These are phyloP conservation scores for Blastocystis sp. DNA, from an alignment of 352 stramenopile species.

Conservation along the genomic window DNA sequence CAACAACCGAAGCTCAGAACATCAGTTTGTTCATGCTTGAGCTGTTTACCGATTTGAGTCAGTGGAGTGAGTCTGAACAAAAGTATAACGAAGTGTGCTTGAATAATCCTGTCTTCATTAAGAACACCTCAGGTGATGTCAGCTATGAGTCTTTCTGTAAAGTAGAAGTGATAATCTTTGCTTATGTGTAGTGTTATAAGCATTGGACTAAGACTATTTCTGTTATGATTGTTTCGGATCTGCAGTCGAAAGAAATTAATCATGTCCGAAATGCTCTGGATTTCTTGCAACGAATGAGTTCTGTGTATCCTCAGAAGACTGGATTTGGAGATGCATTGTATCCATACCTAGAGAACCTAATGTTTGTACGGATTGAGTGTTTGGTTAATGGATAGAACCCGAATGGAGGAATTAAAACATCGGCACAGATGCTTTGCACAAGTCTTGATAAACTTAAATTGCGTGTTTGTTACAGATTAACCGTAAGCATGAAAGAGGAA, in stretches of 20 bases:
- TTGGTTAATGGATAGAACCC: not conserved
- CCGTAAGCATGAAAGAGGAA: constrained; percentile 48
- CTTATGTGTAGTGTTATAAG: constrained; percentile 27
- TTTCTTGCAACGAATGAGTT: constrained; percentile 43
- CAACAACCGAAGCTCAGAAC: constrained; percentile 14
- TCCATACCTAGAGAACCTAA: constrained; percentile 50
- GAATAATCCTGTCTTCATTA: not conserved
- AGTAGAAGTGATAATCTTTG: not conserved
- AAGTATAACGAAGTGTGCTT: not conserved
- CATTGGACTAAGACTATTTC: constrained; percentile 55
- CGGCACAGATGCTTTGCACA: constrained; percentile 40
- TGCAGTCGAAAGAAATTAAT: constrained; percentile 18
- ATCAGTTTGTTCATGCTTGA: constrained; percentile 15
- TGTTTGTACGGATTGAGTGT: not conserved
- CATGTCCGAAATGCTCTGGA: constrained; percentile 56
- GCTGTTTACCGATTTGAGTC: not conserved
- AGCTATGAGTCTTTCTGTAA: constrained; percentile 23
- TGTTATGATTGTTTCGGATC: constrained; percentile 5
- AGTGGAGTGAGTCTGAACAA: not conserved
- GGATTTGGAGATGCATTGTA: not conserved
- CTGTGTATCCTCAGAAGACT: constrained; percentile 28
- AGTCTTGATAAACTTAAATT: constrained; percentile 39
- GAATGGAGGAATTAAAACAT: constrained; percentile 28
- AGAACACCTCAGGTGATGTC: not conserved
- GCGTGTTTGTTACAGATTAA: constrained; percentile 14